A percentile compares a stretch with the other conserved stretches of the same genome.
These are phyloP conservation scores for Hippophae gyantsensis DNA, from an alignment of 306 rosid genomes.

Conservation along the genomic window DNA sequence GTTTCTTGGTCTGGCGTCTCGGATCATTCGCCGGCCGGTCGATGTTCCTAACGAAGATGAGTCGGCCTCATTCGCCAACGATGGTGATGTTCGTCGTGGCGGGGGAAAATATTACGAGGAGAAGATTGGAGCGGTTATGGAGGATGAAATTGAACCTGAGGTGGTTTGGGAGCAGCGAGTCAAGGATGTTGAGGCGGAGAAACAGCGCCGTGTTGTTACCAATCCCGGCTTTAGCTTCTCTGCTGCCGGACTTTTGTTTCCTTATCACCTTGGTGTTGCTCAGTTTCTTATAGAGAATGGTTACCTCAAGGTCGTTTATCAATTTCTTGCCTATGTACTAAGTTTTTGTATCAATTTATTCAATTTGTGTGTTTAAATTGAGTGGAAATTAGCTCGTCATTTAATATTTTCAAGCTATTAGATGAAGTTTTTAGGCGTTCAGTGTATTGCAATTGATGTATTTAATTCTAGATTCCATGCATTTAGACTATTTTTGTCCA, in stretches of 20 bases:
- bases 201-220: conserved; percentile 41
- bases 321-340: not conserved
- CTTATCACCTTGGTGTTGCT: conserved; percentile 92
- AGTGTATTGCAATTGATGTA: too few relatives aligned
- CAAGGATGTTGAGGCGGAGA: conserved; percentile 76
- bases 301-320: conserved; percentile 60
- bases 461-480: too few relatives aligned
- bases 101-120: conserved; percentile 19
- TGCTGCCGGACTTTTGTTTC: conserved; percentile 90
- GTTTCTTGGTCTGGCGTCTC: conserved; percentile 59
- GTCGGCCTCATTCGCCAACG: conserved; percentile 36
- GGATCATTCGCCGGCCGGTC: conserved; percentile 32
- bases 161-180: conserved; percentile 88
- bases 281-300: conserved; percentile 63
- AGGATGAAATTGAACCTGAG: conserved; percentile 61
- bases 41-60: conserved; percentile 13
- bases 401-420: too few relatives aligned
- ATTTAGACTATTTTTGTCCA: too few relatives aligned
- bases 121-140: conserved; percentile 58
- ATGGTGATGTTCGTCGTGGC: not conserved
- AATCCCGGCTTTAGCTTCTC: conserved; percentile 89
- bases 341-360: not conserved
- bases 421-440: too few relatives aligned
- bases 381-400: too few relatives aligned
- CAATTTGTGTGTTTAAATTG: too few relatives aligned